phyloP scores from a whole-genome alignment of 768 basidiomycete species.

The Rhizopogon vinicolor region DNA sequence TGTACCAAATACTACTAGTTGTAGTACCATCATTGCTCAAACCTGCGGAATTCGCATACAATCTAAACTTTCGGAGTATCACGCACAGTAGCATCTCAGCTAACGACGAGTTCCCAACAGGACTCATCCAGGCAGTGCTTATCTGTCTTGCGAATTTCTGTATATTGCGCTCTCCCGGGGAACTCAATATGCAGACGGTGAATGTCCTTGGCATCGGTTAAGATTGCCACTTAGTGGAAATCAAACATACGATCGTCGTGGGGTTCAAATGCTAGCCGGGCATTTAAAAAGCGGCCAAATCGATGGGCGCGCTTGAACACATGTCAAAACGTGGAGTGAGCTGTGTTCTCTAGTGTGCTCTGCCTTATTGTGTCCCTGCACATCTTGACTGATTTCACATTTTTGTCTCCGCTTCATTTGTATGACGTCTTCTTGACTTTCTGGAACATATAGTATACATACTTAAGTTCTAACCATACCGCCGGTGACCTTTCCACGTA shows the following conservation, averaged over 20 bases:
- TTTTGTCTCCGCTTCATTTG: constrained; percentile 2
- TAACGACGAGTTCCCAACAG: constrained; percentile 2
- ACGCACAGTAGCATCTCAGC: constrained; percentile 1
- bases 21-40: not conserved
- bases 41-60: not conserved
- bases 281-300: not conserved
- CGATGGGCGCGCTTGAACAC: not conserved
- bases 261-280: constrained; percentile 1
- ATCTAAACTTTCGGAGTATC: not conserved
- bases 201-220: not conserved
- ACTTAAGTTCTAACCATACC: not conserved
- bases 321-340: not conserved
- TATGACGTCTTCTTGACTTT: not conserved
- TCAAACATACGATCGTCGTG: constrained; percentile 2
- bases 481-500: constrained; percentile 6
- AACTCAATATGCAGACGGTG: not conserved
- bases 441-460: constrained; percentile 16
- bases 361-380: constrained; percentile 1
- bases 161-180: not conserved
- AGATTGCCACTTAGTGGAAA: not conserved
- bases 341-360: not conserved
- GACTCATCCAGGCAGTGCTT: not conserved
- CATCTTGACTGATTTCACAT: not conserved
- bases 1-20: not conserved
- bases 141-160: not conserved